Conservation (phyloP, 1,284 basidiomycete genomes). For the Malassezia obtusa region DNA sequence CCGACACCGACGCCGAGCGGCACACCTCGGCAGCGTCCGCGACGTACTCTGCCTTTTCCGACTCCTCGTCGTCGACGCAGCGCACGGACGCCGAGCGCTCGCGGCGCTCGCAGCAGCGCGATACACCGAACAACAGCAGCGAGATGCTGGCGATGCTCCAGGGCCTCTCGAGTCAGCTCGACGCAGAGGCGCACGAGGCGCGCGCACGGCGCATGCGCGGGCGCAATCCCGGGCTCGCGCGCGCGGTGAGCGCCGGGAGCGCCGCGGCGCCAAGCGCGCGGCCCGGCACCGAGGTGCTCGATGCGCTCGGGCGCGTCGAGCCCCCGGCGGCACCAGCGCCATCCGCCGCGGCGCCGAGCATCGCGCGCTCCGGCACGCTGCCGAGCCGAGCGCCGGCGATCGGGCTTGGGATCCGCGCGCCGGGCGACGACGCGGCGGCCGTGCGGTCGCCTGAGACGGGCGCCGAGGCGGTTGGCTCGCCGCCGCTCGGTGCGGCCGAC, state of each 20-base stretch:
- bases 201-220: neutral
- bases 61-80: conserved; percentile 3
- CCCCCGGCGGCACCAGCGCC: neutral
- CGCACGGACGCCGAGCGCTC: neutral
- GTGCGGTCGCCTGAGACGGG: neutral
- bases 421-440: neutral
- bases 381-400: neutral
- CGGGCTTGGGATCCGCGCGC: neutral
- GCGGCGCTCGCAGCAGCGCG: neutral
- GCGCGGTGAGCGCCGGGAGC: neutral
- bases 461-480: neutral
- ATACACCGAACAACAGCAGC: neutral
- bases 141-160: neutral
- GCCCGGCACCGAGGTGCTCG: neutral
- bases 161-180: neutral
- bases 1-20: too few relatives aligned
- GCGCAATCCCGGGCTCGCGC: neutral
- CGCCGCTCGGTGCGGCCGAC: neutral
- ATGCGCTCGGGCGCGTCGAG: neutral
- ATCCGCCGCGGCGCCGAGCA: too few relatives aligned
- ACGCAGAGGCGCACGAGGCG: conserved; percentile 4
- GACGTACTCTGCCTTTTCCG: neutral
- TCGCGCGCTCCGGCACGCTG: neutral
- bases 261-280: neutral
- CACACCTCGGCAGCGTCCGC: neutral